A percentile compares a stretch with the other conserved stretches of the same genome.
Evolutionary conservation across 2,329 filamentous ascomycete species (phyloP).

Genomic region (Penicillium sp.): DNA sequence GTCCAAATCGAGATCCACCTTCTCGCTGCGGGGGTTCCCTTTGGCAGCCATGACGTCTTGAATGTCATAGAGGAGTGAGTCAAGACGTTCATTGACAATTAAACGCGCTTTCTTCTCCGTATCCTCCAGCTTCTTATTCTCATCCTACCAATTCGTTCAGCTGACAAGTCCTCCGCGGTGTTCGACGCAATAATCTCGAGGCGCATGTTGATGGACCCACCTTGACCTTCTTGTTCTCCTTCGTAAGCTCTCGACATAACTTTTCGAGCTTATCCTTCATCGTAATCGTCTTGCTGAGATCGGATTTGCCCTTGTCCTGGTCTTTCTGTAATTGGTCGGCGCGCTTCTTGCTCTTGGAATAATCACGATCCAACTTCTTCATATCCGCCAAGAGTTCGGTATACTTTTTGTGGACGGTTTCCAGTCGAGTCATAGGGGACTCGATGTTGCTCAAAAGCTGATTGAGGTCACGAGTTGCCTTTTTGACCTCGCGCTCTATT

Average conservation of each 20-base stretch:
- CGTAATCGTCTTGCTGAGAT: constrained; percentile 83
- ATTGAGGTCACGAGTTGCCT: constrained; percentile 85
- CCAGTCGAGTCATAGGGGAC: constrained; percentile 86
- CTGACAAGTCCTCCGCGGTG: constrained; percentile 2
- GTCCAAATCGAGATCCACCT: constrained; percentile 82
- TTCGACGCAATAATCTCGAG: neutral
- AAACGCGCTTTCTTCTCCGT: constrained; percentile 78
- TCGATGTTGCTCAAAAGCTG: constrained; percentile 84
- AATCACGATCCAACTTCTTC: constrained; percentile 92
- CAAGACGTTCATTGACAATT: constrained; percentile 81
- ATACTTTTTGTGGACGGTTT: constrained; percentile 85
- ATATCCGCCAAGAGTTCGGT: constrained; percentile 89
- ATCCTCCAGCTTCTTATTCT: constrained; percentile 88
- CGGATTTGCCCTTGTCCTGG: constrained; percentile 82
- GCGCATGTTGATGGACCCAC: constrained; percentile 48
- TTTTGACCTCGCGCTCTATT: constrained; percentile 86
- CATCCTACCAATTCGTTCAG: constrained; percentile 58
- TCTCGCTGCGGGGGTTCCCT: constrained; percentile 75
- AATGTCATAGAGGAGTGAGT: constrained; percentile 75
- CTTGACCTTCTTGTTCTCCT: constrained; percentile 98
- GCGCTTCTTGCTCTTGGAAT: constrained; percentile 92
- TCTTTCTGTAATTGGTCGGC: constrained; percentile 95
- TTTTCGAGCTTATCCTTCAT: constrained; percentile 98
- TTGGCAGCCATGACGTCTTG: constrained; percentile 87
- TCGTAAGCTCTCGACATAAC: constrained; percentile 86